phyloP scores from a whole-genome alignment of 148 eudicot genomes.

The Fagopyrum tataricum region DNA sequence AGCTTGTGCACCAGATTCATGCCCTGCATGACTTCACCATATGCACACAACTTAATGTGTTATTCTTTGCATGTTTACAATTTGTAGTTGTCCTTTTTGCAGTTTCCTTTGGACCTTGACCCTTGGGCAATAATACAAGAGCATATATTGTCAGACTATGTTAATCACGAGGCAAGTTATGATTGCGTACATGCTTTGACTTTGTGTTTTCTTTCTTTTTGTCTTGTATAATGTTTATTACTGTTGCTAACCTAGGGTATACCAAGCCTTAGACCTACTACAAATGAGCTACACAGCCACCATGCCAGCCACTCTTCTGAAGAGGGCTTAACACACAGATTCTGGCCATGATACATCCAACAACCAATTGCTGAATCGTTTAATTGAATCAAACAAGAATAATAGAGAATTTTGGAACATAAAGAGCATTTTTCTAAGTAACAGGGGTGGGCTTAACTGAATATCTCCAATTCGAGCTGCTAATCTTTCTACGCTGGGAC shows the following conservation, averaged over 20 bases:
- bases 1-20: neutral
- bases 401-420: neutral
- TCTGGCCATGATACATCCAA: no score
- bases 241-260: neutral
- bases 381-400: neutral
- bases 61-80: conserved; percentile 3
- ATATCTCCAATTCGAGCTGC: no score
- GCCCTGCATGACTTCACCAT: neutral
- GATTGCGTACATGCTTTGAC: conserved; percentile 8
- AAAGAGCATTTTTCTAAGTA: neutral
- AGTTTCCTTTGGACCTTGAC: conserved; percentile 90
- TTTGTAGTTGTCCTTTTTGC: conserved; percentile 22
- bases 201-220: conserved; percentile 11
- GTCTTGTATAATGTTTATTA: conserved; percentile 1
- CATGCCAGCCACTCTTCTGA: no score
- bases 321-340: no score
- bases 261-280: neutral
- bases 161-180: conserved; percentile 63
- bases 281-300: neutral
- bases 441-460: no score
- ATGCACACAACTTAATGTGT: neutral
- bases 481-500: neutral
- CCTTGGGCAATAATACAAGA: conserved; percentile 73
- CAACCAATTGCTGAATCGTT: no score
- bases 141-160: conserved; percentile 78